These are phyloP conservation scores for Exophiala sideris DNA, from an alignment of 2,329 filamentous ascomycete species.

Conservation along the genomic window DNA sequence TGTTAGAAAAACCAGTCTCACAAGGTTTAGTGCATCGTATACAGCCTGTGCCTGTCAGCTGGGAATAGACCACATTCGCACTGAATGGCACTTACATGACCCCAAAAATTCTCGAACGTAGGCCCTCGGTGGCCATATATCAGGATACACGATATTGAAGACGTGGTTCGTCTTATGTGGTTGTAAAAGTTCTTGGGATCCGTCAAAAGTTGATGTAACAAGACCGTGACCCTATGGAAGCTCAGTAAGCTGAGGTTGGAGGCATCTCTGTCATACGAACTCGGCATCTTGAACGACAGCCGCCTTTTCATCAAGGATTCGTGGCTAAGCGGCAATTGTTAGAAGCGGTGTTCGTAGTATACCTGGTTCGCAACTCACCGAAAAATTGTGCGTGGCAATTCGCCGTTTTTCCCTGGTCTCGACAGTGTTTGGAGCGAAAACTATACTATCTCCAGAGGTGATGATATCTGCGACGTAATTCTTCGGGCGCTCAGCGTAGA, in stretches of 20 bases:
- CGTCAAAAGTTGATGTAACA: constrained; percentile 13
- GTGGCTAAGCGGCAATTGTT: neutral
- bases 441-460: constrained; percentile 9
- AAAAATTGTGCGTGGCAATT: constrained; percentile 8
- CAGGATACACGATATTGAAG: constrained; percentile 19
- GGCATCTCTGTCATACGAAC: neutral
- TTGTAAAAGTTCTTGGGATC: constrained; percentile 18
- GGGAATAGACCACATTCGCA: too few relatives aligned
- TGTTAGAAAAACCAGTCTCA: too few relatives aligned
- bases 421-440: neutral
- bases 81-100: constrained; percentile 3
- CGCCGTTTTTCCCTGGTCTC: constrained; percentile 1
- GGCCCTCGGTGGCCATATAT: constrained; percentile 19
- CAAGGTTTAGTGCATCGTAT: too few relatives aligned
- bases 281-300: constrained; percentile 9
- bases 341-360: neutral
- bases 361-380: constrained; percentile 24
- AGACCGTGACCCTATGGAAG: neutral
- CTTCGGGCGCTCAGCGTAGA: constrained; percentile 42
- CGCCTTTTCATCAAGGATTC: constrained; percentile 7
- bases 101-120: constrained; percentile 10
- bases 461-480: constrained; percentile 6
- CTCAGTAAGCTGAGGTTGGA: neutral
- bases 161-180: constrained; percentile 21
- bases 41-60: too few relatives aligned